Base-by-base conservation (phyloP, 1,284 basidiomycete genomes). In the Gymnopus androsaceus region DNA sequence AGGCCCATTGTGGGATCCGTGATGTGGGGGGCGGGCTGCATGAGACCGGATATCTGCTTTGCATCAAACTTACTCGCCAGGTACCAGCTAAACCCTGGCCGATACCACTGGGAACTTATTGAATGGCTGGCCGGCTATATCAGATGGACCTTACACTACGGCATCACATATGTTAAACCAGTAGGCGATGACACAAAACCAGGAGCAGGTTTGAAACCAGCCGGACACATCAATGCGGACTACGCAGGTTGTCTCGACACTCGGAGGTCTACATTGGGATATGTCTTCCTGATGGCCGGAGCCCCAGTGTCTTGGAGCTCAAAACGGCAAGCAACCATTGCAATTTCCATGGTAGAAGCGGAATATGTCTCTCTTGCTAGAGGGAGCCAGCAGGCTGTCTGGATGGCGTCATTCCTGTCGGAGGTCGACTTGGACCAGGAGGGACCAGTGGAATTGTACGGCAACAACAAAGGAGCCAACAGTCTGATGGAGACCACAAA, bases 291-390 rank as follows among this genome's bases (percentile, higher is more conserved):
- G 2, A 64, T 72, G 44, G 68, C 61, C 7, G 64, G 67, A 1
- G 67, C 65, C 28, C 59, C 69, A 0, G 59, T 71, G 3, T 65
- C 66, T 0, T 73, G 70, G 73, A 65, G 59, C 31, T 63, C 65
- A 0, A 67, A 70, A 46, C 55, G 58, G 1, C 72, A 75, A 55
- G 48, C 28, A 0, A 63, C 63, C 2, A 64, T 75, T 6, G 67
- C 74, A 1, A 44, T 63, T 4, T 77, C 70, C 0, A 72, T 69
- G 0, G 64, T 65, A 0, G 75, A 77, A 56, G 71, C 73, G 0
- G 72, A 77, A 53, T n/a, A n/a, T n/a, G n/a, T n/a, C n/a, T n/a
- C n/a, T n/a, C n/a, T n/a, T n/a, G n/a, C n/a, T n/a, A n/a, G n/a
- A n/a, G n/a, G n/a, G n/a, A n/a, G n/a, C n/a, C n/a, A n/a, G n/a